These are phyloP conservation scores for Tolypocladium album DNA, from an alignment of 2,329 filamentous ascomycete genomes.

Conservation along the genomic window DNA sequence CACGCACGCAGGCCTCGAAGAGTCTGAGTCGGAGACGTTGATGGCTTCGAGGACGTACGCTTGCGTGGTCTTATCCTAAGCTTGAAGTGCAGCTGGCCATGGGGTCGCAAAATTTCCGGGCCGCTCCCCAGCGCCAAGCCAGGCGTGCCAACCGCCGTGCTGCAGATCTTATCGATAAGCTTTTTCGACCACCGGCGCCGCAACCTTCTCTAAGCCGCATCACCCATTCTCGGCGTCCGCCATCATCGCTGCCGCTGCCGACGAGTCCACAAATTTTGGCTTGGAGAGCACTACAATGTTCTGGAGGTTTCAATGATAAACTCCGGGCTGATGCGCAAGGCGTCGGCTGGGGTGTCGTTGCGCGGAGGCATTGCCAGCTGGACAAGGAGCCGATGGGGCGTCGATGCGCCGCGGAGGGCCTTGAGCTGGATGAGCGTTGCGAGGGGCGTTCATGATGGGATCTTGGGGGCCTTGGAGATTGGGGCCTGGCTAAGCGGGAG, in stretches of 20 bases:
- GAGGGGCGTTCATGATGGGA: slow-evolving; percentile 6
- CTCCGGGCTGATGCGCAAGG: slow-evolving; percentile 9
- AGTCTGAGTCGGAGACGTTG: not conserved
- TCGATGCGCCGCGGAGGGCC: slow-evolving; percentile 1
- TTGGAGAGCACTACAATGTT: slow-evolving; percentile 3
- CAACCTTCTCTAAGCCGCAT: not conserved
- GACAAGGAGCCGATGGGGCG: not conserved
- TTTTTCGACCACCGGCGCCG: not conserved
- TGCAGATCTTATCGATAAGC: slow-evolving; percentile 1
- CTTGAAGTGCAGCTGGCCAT: not conserved
- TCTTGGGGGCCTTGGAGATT: slow-evolving; percentile 7
- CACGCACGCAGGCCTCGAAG: not conserved
- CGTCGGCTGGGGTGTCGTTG: slow-evolving; percentile 3
- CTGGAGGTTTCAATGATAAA: slow-evolving; percentile 8
- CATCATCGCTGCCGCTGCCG: not conserved
- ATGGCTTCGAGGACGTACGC: not conserved
- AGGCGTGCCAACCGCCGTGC: not conserved
- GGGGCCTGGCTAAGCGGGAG: slow-evolving; percentile 4
- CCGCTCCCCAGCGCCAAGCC: slow-evolving; percentile 1
- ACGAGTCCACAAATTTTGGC: not conserved
- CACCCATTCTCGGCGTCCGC: not conserved
- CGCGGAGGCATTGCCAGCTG: not conserved
- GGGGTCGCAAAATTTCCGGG: slow-evolving; percentile 13
- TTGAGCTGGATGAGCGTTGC: slow-evolving; percentile 5
- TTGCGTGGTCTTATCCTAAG: not conserved